Base-by-base conservation (phyloP, 257 asterid genomes). In the Parsonsia alboflavescens region DNA sequence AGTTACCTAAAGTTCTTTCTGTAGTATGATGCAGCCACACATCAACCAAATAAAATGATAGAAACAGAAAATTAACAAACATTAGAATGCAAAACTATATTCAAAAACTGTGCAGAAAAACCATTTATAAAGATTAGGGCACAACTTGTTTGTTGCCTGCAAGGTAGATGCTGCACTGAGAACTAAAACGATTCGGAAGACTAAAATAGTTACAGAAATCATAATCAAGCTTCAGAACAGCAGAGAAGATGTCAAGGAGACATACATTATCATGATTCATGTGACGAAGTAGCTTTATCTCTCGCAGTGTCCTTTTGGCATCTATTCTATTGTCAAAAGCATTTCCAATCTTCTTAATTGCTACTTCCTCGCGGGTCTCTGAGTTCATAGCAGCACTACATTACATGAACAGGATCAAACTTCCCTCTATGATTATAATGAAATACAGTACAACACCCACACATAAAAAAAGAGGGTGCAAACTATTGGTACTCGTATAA, bases 331-430 rank as follows among this genome's bases (percentile, higher is more conserved):
- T 90, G 82, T 95, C 99, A 79, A 95, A 95, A 67, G 99, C 99
- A 79, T 95, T 95, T 42, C 99, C 99, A 78, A 95, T 95, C 96
- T 95, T 95, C 86, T 95, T 95, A 73, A 95, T 95, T 62, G 99
- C 99, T 54, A 95, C 96, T 86, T 95, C 96, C 80, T 90, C 94
- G 19, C 85, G 92, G n/a, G 98, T 95, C 87, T 89, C 98, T 45
- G 96, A 86, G 89, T 95, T 95, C 77, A 87, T 68, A 83, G 97
- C 99, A 64, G 99, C 96, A 80, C 99, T 95, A 75, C 53, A 82
- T 36, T 83, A 73, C 78, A 84, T 39, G 73, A 80, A 77, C 73
- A 70, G 71, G 22, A 76, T 80, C 81, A 84, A 76, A 80, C 57
- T 68, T 71, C 17, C 75, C 76, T 74, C 76, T 61, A 63, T 28